Base-by-base conservation (phyloP, 1,284 basidiomycete genomes). In the Papiliotrema flavescens region DNA sequence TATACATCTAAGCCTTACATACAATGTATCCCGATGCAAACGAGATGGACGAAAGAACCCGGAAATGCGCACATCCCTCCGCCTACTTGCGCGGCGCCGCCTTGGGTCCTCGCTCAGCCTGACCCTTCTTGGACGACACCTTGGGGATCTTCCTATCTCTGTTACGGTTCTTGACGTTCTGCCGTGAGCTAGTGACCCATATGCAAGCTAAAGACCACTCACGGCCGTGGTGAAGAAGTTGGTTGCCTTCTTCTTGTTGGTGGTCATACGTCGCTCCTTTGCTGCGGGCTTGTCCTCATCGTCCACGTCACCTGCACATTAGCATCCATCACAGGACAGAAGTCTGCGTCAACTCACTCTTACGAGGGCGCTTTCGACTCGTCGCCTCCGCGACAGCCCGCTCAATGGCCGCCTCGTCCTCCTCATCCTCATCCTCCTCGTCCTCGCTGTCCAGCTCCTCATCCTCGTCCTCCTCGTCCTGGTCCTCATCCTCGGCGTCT, bases 131-230 rank as follows among this genome's bases (percentile, higher is more conserved):
- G 28, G 59, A 59, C 7, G 57, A 53, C 17, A 49, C 52, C 56
- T 69, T 70, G 45, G 75, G 75, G 26, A 68, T 56, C 56, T 76
- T 74, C 36, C 73, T 65, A 13, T 76, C 75, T 47, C 76, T 64
- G 64, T 78, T 92, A 73, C 87, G 89, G 78, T 92, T 93, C 80
- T 94, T 93, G 69, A 93, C 90, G 67, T 93, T 93, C 68, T 69
- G 15, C 17, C 32, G 44, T 55, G 35, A 50, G 47, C 36, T 14
- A n/a, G 40, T 2, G 44, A 5, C 24, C 22, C 20, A 32, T 44
- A 35, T 37, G 20, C 2, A 5, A 28, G 19, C n/a, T 1, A 2
- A 26, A 32, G 53, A 4, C 24, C 5, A 64, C 59, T 62, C 53
- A 64, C 64, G 19, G 88, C 83, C 46, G 73, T 81, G 7, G 87